Conservation (phyloP, 2,329 filamentous ascomycete species). For the Chrysoporthe deuterocubensis region DNA sequence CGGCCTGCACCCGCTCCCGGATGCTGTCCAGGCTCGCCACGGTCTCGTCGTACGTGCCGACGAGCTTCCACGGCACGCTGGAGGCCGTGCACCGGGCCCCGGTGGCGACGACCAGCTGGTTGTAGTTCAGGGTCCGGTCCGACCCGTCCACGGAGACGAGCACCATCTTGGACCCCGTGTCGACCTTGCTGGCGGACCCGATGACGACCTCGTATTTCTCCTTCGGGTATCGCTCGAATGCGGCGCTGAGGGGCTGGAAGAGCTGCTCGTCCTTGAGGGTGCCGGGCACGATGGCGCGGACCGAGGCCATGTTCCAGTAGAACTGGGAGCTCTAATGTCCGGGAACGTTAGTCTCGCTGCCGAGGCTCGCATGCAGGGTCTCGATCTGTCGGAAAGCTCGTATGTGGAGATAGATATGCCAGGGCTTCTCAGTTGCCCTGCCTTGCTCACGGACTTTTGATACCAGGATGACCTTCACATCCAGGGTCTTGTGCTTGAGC, state of each 20-base stretch:
- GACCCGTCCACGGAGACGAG: constrained; percentile 39
- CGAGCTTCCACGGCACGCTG: constrained; percentile 57
- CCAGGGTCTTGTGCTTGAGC: constrained; percentile 54
- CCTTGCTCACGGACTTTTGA: constrained; percentile 49
- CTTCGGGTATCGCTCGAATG: constrained; percentile 54
- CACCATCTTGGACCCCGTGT: constrained; percentile 48
- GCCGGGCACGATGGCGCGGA: constrained; percentile 58
- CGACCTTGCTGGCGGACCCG: constrained; percentile 49
- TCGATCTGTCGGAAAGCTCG: no score
- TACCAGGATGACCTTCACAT: constrained; percentile 59
- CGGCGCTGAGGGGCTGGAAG: constrained; percentile 52
- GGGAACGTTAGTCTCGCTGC: constrained; percentile 6
- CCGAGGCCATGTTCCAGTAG: constrained; percentile 62
- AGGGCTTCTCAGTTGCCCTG: not conserved
- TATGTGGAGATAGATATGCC: no score
- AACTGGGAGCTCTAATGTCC: constrained; percentile 56
- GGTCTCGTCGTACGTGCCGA: constrained; percentile 51
- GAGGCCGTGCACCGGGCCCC: constrained; percentile 49
- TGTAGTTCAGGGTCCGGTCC: constrained; percentile 48
- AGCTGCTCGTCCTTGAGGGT: constrained; percentile 54
- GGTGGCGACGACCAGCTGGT: constrained; percentile 62
- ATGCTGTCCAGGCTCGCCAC: constrained; percentile 45
- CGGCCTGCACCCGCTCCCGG: constrained; percentile 46
- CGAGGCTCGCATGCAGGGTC: not conserved
- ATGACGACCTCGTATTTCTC: constrained; percentile 56